Evolutionary conservation across 2,329 filamentous ascomycete species (phyloP), one percentile per base, ranked within the genome.

Genomic region (Aspergillus clavatus): DNA sequence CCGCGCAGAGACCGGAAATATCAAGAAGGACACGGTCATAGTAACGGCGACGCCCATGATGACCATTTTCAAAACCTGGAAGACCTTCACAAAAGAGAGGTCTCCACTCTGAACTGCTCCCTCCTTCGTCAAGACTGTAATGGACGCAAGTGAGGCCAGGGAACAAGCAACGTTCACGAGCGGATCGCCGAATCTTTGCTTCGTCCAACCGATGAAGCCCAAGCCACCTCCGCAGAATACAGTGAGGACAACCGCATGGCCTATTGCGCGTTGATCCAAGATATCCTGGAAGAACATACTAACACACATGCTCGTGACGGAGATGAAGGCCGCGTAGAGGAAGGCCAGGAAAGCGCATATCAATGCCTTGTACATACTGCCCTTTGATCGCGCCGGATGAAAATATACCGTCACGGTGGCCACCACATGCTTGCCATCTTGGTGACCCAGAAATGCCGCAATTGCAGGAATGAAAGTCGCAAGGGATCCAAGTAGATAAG

Each of bases 391-490:
- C 5, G 89, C 87, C 4, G 91, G 89, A 65, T 96, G 89, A 60
- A 96, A 97, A 62, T 95, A 97, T 8, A 96, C 90, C 0, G 89
- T 94, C 46, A 96, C 82, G 2, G 91, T 96, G 24, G 89, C 89
- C 41, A 95, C 89, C 61, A 95, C 84, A 68, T 96, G 91, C 63
- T 96, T 96, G 40, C 89, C 89, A 68, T 95, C 90, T 61, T 89
- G 86, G 52, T 84, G 77, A 8, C 91, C 91, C 12, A 96, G 74
- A 45, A 89, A 80, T 6, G 76, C 72, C 12, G 89, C 83, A 45
- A 95, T 75, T 2, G 79, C 77, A 2, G 84, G 80, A 51, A 88
- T 83, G 58, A 95, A 93, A 0, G 90, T 96, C 27, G 84, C 89
- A 66, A 95, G 73, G 55, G 87, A 94, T 14, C 87, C 91, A 26